Evolutionary conservation across 225 moss, liverwort and hornwort species (phyloP), one percentile per base, ranked within the genome.

Genomic region (Takakia lepidozioides): DNA sequence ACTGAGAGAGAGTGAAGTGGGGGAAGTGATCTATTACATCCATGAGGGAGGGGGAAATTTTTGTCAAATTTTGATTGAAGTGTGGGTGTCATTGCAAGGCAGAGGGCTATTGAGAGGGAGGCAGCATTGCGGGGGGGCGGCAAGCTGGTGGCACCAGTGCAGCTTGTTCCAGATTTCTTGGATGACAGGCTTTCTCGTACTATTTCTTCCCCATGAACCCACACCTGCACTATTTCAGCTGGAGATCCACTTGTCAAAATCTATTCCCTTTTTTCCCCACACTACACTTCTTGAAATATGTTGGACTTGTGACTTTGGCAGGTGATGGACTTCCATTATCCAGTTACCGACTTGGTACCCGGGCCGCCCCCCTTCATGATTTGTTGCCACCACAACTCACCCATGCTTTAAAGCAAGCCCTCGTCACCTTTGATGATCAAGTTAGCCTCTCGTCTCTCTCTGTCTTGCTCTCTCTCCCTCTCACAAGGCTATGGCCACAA

Each of bases 271-370:
- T 6, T 17, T 43, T 17, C 43, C 16, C 16, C 1, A 0, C 43
- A 6, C 43, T 16, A 4, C 43, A 43, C 43, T 8, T 43, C 8
- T 17, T 17, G 9, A 43, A 43, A 1, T 22, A 8, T 17, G 8
- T 43, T 43, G 18, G 21, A 43, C 9, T 43, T 17, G 21, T 54
- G 49, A 20, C 38, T 1, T 48, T 52, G 3, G 26, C 74, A 93
- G 93, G 65, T 44, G 29, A 64, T 25, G 65, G 58, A 49, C 63
- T 98, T 51, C 98, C 98, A 11, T 75, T 78, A 13, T 91, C 95
- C 57, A 98, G 98, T 62, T 98, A 91, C 52, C 79, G 98, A 52
- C 76, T 98, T 46, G 98, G 98, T 58, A 85, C 91, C 25, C 80
- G 56, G 69, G 73, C 79, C 37, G 73, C 91, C 51, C 64, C 61